Evolutionary conservation across 371 early-diverging fungal genomes (phyloP), one percentile per base, ranked within the genome.

Genomic region (Umbelopsis sp.): DNA sequence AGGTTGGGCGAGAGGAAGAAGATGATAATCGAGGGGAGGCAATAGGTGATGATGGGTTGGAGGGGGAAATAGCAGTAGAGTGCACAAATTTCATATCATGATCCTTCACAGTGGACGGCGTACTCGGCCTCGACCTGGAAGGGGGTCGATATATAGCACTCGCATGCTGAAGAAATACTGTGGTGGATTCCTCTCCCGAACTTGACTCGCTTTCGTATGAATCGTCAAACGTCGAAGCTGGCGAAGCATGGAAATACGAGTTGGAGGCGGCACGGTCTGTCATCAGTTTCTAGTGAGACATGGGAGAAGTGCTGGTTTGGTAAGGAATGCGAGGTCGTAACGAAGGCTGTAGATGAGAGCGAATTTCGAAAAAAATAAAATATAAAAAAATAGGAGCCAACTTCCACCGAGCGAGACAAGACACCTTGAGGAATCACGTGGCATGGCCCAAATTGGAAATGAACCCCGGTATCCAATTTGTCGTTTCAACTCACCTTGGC

Each of bases 11-110:
- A 57, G 57, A 57, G 12, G 57, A 57, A 16, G 57, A 57, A 18
- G 57, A 57, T 10, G 78, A 74, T 14, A 74, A 71, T 38, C 86
- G 80, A 29, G 86, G 69, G 24, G 84, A 77, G 32, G 73, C 77
- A 20, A 80, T 85, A 9, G 88, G 87, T 0, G 87, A 88, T 12
- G 87, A 83, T 12, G 86, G 87, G 57, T 79, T 81, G 10, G 86
- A 86, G n/a, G 84, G 80, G n/a, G 88, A 85, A 18, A 86, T 86
- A 3, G 88, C 85, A 65, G 77, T 74, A 24, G 74, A 73, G 62
- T 74, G 74, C 41, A 74, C 57, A 4, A 32, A 57, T 57, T 57
- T 57, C 57, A 57, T 57, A 37, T 74, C 76, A 44, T 67, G 48
- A 38, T 67, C 67, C 37, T 32, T 67, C 10, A 24, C 16, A n/a